phyloP scores from a whole-genome alignment of 2,329 filamentous ascomycete species.

The Orbilia brochopaga region DNA sequence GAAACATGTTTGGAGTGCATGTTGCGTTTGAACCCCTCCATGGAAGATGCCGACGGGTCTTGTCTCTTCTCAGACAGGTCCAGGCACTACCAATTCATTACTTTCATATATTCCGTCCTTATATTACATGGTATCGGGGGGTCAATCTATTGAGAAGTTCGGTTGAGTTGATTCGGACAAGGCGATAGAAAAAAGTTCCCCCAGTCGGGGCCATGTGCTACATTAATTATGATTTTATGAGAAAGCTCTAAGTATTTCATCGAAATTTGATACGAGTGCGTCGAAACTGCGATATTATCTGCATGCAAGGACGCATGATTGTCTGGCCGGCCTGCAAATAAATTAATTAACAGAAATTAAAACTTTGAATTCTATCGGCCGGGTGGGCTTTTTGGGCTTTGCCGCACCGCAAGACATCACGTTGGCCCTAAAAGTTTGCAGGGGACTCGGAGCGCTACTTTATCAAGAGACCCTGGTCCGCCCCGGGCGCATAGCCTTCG shows the following conservation, averaged over 20 bases:
- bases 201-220: neutral
- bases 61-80: too few relatives aligned
- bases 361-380: slow-evolving; percentile 32
- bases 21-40: too few relatives aligned
- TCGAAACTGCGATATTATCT: slow-evolving; percentile 20
- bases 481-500: slow-evolving; percentile 35
- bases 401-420: slow-evolving; percentile 35
- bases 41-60: too few relatives aligned
- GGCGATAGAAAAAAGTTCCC: slow-evolving; percentile 12
- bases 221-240: neutral
- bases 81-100: too few relatives aligned
- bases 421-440: slow-evolving; percentile 28
- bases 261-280: neutral
- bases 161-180: slow-evolving; percentile 21
- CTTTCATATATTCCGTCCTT: too few relatives aligned
- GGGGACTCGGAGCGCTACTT: slow-evolving; percentile 16
- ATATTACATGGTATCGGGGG: neutral
- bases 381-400: slow-evolving; percentile 26
- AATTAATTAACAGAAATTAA: slow-evolving; percentile 44
- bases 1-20: too few relatives aligned
- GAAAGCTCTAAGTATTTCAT: neutral
- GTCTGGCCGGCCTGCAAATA: too few relatives aligned
- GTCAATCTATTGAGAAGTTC: neutral
- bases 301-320: slow-evolving; percentile 32
- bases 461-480: slow-evolving; percentile 2